Evolutionary conservation across 805 yeast species (phyloP), one percentile per base, ranked within the genome.

Genomic region (Zygosaccharomyces siamensis): DNA sequence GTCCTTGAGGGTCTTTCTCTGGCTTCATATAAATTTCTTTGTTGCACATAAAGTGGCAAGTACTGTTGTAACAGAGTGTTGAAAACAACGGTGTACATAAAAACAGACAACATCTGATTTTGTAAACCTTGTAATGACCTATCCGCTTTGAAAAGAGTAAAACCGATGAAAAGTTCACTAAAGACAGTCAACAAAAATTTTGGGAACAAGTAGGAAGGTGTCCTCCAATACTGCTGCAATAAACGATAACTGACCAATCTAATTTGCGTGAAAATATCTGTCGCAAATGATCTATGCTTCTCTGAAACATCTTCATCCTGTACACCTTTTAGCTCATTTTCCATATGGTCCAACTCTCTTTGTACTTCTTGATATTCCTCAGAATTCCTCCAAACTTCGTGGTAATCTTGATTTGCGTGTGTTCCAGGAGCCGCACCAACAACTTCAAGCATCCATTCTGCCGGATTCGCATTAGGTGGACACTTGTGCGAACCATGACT

Each of bases 391-490:
- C 97, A 87, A 43, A 84, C 87, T 60, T 85, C 83, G 60, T 79
- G 74, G 60, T 83, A 85, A 66, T 85, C 86, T 67, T 81, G 86
- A 42, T 73, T 73, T 16, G 89, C 86, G 56, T 79, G 83, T 32
- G 87, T 79, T 45, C 89, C 89, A 5, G 89, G 89, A 32, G 89
- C 89, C 46, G 89, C 89, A 59, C 90, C 89, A 59, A 84, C 84
- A 54, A 83, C 85, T 53, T 85, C 85, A 67, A 89, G 73, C 95
- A 89, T 89, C 93, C 95, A 89, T 71, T 88, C 96, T 12, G 90
- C 92, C 27, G 92, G 93, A 56, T 86, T 86, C 4, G 87, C 89
- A 36, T 74, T 72, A 5, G 73, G 69, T 18, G 90, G 89, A 70
- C 90, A 85, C 46, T 72, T 70, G 20, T 73, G 76, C 38, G 89